Evolutionary conservation across 306 rosid species (phyloP).

Genomic region (Glycyrrhiza uralensis): DNA sequence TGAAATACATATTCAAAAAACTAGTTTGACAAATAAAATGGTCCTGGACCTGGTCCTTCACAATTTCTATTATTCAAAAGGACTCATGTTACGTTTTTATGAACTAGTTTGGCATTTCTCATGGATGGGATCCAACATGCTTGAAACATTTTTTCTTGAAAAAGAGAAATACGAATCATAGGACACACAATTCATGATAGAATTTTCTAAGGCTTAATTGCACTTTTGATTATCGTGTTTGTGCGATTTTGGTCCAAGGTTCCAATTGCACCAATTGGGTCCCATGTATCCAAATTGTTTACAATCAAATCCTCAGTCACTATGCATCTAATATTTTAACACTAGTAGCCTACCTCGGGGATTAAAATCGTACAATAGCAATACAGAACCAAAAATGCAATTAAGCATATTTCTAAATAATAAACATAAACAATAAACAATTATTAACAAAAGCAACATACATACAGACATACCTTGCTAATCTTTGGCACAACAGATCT

Average conservation of each 20-base stretch:
- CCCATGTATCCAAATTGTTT: too few species aligned
- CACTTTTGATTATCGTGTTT: too few species aligned
- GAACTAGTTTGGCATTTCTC: background rate
- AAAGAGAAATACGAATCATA: background rate
- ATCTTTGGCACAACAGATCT: constrained; percentile 98
- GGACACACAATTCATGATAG: background rate
- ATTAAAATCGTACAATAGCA: too few species aligned
- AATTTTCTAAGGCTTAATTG: too few species aligned
- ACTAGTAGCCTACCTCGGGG: too few species aligned
- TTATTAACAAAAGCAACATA: background rate
- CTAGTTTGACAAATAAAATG: background rate
- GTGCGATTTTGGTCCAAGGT: too few species aligned
- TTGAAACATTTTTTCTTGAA: background rate
- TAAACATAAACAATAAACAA: background rate
- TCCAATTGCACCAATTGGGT: too few species aligned
- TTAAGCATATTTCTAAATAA: background rate
- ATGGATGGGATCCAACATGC: background rate
- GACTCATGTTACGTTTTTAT: background rate
- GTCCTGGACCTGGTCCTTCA: too few species aligned
- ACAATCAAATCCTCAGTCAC: too few species aligned
- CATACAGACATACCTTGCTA: constrained; percentile 60
- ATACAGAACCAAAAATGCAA: too few species aligned
- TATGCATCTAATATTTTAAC: too few species aligned
- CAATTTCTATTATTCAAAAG: background rate
- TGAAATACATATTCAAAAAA: background rate